phyloP scores from a whole-genome alignment of 2,329 filamentous ascomycete species.

The Sclerotinia glacialis region DNA sequence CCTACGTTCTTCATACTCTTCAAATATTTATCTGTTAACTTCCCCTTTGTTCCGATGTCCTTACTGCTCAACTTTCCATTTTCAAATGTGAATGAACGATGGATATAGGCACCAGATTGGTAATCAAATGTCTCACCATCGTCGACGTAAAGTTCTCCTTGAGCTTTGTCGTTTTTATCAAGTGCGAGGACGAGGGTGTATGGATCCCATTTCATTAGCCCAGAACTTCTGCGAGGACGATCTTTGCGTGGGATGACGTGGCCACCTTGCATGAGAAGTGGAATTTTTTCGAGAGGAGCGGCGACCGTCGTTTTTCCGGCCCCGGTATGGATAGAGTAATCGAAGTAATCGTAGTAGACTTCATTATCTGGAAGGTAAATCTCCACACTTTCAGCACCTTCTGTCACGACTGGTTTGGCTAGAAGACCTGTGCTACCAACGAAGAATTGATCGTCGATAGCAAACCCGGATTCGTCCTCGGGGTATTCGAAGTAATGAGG shows the following conservation, averaged over 20 bases:
- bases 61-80: conserved; percentile 61
- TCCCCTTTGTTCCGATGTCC: conserved; percentile 57
- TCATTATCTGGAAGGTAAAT: conserved; percentile 88
- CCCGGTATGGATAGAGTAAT: conserved; percentile 70
- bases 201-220: conserved; percentile 90
- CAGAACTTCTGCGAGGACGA: conserved; percentile 76
- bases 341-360: conserved; percentile 94
- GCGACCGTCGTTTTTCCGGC: conserved; percentile 67
- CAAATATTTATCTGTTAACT: conserved; percentile 69
- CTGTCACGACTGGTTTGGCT: conserved; percentile 83
- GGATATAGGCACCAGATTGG: conserved; percentile 80
- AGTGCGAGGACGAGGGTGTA: conserved; percentile 85
- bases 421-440: conserved; percentile 83
- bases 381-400: conserved; percentile 69
- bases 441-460: conserved; percentile 90
- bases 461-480: conserved; percentile 79
- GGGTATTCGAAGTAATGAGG: conserved; percentile 95
- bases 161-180: conserved; percentile 65
- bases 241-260: conserved; percentile 91
- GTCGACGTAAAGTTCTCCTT: conserved; percentile 84
- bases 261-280: conserved; percentile 87
- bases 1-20: conserved; percentile 74
- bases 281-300: conserved; percentile 81
- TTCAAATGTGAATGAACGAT: conserved; percentile 72
- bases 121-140: conserved; percentile 93